Evolutionary conservation across 768 basidiomycete species (phyloP).

Genomic region (Lentinus brumalis): DNA sequence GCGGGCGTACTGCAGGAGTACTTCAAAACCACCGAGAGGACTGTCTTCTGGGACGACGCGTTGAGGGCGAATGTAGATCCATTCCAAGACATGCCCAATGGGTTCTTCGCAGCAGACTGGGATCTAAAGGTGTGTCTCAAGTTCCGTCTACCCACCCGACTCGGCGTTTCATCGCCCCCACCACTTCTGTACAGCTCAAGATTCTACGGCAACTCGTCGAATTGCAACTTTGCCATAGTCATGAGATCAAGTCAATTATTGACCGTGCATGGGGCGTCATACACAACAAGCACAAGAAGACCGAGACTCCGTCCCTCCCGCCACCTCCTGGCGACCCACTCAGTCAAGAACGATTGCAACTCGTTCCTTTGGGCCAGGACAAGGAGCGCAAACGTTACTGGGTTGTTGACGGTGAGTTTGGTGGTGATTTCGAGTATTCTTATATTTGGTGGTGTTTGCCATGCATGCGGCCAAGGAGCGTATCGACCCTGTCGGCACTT

Average conservation of each 20-base stretch:
- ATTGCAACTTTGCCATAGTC: constrained; percentile 71
- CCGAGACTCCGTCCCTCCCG: constrained; percentile 55
- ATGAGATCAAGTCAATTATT: constrained; percentile 68
- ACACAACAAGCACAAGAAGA: constrained; percentile 85
- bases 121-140: constrained; percentile 67
- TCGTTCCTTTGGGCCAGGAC: constrained; percentile 80
- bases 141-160: constrained; percentile 20
- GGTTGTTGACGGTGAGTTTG: constrained; percentile 83
- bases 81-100: constrained; percentile 62
- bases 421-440: background rate
- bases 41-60: constrained; percentile 80
- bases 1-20: constrained; percentile 69
- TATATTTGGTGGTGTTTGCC: constrained; percentile 77
- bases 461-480: constrained; percentile 33
- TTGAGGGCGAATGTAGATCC: constrained; percentile 71
- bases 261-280: constrained; percentile 88
- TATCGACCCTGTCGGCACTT: constrained; percentile 39
- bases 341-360: constrained; percentile 64
- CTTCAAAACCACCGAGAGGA: constrained; percentile 72
- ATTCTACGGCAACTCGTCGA: constrained; percentile 85
- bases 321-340: constrained; percentile 59
- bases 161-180: constrained; percentile 19
- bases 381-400: constrained; percentile 77
- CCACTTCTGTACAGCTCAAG: constrained; percentile 57
- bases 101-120: constrained; percentile 83